Evolutionary conservation across 805 yeast species (phyloP), one percentile per base, ranked within the genome.

Genomic region (Cyberlindnera lachancei): DNA sequence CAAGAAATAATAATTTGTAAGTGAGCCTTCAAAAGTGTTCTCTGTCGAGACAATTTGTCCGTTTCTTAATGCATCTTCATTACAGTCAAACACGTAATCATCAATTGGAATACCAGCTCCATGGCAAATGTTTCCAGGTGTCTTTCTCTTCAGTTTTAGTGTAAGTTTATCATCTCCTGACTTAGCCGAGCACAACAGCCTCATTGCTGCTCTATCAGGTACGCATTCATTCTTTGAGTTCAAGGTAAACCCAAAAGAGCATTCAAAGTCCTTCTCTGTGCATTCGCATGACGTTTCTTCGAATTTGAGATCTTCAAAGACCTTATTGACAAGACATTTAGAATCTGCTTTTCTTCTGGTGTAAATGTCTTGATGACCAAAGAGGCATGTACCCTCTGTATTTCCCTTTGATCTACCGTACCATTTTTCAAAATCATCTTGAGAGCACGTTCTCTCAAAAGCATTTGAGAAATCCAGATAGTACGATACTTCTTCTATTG

Each of bases 341-440:
- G 90, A 70, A 33, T 68, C 72, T 23, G 65, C 65, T 47, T 81
- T 84, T 59, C 94, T 73, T 52, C 95, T 67, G 29, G 47, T 53
- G 48, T 74, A 79, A 34, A 63, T 66, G 41, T 79, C 84, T 39
- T 61, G 69, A 34, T 74, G 81, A 4, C 96, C 95, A 59, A 68
- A 68, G 18, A 81, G 60, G 59, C 95, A 86, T 33, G 34, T 44
- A 17, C 53, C 66, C 46, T 39, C 53, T 15, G 40, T 44, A 3
- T 41, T 23, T 3, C 40, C 46, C 24, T 48, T 48, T 5, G 56
- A 44, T 29, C 84, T 63, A 1, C 82, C 78, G 36, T 64, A 63
- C 67, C 84, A 71, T 4, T 62, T 65, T 55, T 86, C 95, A 42
- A 76, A 64, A 51, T 86, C 95, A 4, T 44, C 37, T 2, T 61